Base-by-base conservation (phyloP, 352 stramenopile genomes). In the Phytophthora foliorum region DNA sequence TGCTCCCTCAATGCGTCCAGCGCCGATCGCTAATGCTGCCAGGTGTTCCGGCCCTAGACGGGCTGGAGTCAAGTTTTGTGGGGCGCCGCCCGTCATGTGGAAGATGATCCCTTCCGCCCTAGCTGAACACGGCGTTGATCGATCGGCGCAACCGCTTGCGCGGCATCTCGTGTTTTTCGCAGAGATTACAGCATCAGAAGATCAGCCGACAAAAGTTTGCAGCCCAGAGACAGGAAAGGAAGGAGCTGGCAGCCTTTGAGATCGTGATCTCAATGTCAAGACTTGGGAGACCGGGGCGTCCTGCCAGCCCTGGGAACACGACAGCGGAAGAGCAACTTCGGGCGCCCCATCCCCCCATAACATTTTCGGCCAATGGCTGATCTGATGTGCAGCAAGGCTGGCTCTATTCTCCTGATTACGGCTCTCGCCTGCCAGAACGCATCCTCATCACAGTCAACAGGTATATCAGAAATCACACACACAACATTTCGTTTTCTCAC, bases 401-500 rank as follows among this genome's bases (percentile, higher is more conserved):
- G 48, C 58, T 66, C 48, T 66, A 45, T 66, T 19, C 38, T n/a
- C 17, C 3, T 58, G 57, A 68, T 67, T 68, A 67, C 49, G 57
- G 29, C 57, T 62, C 41, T 34, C 10, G 2, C 24, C 24, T 24
- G 1, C 7, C 46, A 53, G 14, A 53, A 53, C 16, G 8, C 0
- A 38, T 53, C 38, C 11, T 3, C 46, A 53, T 53, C 4, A 13
- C 6, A 0, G 8, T 3, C 11, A 34, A 21, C 46, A 53, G 46
- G 41, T 42, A 21, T 19, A 57, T 44, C 31, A 51, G 14, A 53
- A 59, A 58, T 54, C 34, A 19, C 22, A 57, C 7, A 4, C 22
- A 27, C 27, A 19, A 2, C 13, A 46, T 31, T 8, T 1, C n/a
- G 16, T 4, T 32, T 21, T 32, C 4, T 1, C 0, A 38, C 4